Evolutionary conservation across 257 asterid species (phyloP).

Genomic region (Anisodus acutangulus): DNA sequence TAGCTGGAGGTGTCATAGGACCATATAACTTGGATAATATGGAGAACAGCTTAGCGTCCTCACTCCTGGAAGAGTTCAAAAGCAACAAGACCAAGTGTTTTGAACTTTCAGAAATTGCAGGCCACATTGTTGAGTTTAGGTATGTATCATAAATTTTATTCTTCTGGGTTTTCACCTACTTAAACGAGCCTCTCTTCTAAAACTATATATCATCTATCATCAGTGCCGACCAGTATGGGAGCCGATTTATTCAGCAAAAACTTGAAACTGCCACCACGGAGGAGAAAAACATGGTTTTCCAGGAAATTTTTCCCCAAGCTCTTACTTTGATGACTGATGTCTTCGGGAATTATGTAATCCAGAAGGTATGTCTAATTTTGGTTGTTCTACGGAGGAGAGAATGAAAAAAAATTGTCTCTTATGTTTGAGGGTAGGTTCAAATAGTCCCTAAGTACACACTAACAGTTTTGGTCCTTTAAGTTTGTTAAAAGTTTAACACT

Average conservation of each 20-base stretch:
- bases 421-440: no score
- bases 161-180: neutral
- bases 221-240: conserved; percentile 96
- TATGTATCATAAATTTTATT: conserved; percentile 29
- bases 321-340: conserved; percentile 91
- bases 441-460: no score
- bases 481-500: no score
- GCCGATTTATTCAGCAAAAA: conserved; percentile 96
- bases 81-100: conserved; percentile 85
- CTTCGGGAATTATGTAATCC: conserved; percentile 93
- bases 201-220: conserved; percentile 23
- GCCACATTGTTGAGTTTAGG: conserved; percentile 98
- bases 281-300: conserved; percentile 89
- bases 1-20: conserved; percentile 71
- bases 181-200: conserved; percentile 34
- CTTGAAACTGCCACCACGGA: conserved; percentile 89
- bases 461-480: no score
- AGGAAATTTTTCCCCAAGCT: conserved; percentile 89
- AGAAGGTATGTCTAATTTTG: conserved; percentile 60
- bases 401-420: no score
- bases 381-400: neutral
- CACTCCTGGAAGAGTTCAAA: conserved; percentile 94
- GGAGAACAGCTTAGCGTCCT: conserved; percentile 66
- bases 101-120: conserved; percentile 88
- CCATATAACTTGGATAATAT: conserved; percentile 83